Conservation (phyloP, 257 asterid genomes). For the Marsdenia floribunda region DNA sequence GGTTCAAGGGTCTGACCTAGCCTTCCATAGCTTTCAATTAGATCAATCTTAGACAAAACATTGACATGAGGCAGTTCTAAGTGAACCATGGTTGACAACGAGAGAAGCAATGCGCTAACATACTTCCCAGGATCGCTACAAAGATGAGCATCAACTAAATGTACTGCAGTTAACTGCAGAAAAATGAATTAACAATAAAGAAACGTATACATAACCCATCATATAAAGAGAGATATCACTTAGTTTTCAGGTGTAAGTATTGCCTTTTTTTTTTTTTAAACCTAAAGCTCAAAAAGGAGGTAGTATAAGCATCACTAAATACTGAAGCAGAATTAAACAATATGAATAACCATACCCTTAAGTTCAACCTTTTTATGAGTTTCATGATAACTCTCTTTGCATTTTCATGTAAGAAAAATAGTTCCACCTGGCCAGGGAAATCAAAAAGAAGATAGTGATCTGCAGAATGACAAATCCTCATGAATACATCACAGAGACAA, state of each 20-base stretch:
- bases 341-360: slow-evolving; percentile 50
- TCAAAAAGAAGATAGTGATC: slow-evolving; percentile 94
- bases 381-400: slow-evolving; percentile 74
- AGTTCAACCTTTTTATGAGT: slow-evolving; percentile 79
- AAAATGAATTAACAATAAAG: slow-evolving; percentile 11
- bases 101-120: slow-evolving; percentile 83
- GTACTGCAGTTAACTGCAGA: slow-evolving; percentile 89
- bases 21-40: slow-evolving; percentile 82
- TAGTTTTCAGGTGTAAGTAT: slow-evolving; percentile 1
- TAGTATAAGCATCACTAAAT: slow-evolving; percentile 2
- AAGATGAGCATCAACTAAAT: slow-evolving; percentile 93
- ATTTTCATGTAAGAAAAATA: slow-evolving; percentile 82
- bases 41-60: slow-evolving; percentile 93
- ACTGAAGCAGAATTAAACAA: neutral
- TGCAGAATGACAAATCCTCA: slow-evolving; percentile 32
- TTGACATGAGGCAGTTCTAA: slow-evolving; percentile 95
- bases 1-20: slow-evolving; percentile 47
- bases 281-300: too few species aligned
- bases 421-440: slow-evolving; percentile 98
- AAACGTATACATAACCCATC: neutral
- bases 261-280: neutral
- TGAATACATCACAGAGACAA: neutral
- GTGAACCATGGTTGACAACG: slow-evolving; percentile 91
- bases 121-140: slow-evolving; percentile 98
- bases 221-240: neutral